These are phyloP conservation scores for Lophiostoma macrostomum DNA, from an alignment of 495 filamentous ascomycete species.

Conservation along the genomic window DNA sequence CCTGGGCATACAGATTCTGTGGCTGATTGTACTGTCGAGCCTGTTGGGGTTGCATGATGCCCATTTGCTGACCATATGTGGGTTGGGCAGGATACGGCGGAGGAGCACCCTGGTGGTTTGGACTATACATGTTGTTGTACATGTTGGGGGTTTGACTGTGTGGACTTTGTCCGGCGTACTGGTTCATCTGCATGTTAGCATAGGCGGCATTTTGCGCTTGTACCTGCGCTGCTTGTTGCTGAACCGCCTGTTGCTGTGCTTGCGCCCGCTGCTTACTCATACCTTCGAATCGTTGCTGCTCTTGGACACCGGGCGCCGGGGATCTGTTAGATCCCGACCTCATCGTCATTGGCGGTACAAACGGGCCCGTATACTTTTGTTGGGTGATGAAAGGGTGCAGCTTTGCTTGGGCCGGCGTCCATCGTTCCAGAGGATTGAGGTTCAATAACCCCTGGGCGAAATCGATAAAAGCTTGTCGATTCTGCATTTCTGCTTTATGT, in stretches of 20 bases:
- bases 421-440: slow-evolving; percentile 94
- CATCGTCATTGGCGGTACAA: slow-evolving; percentile 95
- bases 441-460: slow-evolving; percentile 94
- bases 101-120: slow-evolving; percentile 71
- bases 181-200: slow-evolving; percentile 58
- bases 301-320: slow-evolving; percentile 92
- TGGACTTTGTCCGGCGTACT: slow-evolving; percentile 52
- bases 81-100: slow-evolving; percentile 77
- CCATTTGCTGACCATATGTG: slow-evolving; percentile 71
- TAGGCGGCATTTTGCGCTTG: slow-evolving; percentile 55
- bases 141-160: slow-evolving; percentile 42
- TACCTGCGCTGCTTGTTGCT: slow-evolving; percentile 46
- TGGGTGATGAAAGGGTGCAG: slow-evolving; percentile 99
- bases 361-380: slow-evolving; percentile 91
- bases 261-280: slow-evolving; percentile 81
- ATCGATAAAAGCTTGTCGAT: slow-evolving; percentile 97
- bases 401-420: slow-evolving; percentile 97
- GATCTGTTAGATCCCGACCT: slow-evolving; percentile 81
- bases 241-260: slow-evolving; percentile 41
- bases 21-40: slow-evolving; percentile 64
- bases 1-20: slow-evolving; percentile 81
- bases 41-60: slow-evolving; percentile 64
- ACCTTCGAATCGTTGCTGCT: slow-evolving; percentile 92
- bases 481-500: slow-evolving; percentile 79
- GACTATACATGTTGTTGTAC: slow-evolving; percentile 80